phyloP scores from a whole-genome alignment of 2,329 filamentous ascomycete species.

The Fusarium xyrophilum region DNA sequence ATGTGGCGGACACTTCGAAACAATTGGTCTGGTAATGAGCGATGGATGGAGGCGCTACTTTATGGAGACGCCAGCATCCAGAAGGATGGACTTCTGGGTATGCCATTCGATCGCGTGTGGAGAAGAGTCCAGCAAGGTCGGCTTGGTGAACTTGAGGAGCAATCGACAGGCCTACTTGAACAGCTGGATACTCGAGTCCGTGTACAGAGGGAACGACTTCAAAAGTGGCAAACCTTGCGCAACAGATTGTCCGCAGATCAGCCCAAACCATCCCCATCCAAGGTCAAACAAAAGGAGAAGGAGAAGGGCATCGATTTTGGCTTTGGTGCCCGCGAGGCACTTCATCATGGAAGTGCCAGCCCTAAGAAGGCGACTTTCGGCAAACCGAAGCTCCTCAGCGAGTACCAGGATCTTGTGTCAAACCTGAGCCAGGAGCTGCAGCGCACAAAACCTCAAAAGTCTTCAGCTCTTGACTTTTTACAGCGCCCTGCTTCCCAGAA shows the following conservation, averaged over 20 bases:
- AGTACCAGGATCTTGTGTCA: slow-evolving; percentile 55
- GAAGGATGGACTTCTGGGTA: slow-evolving; percentile 69
- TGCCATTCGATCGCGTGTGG: slow-evolving; percentile 76
- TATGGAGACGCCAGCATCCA: slow-evolving; percentile 66
- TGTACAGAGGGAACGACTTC: slow-evolving; percentile 71
- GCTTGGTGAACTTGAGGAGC: slow-evolving; percentile 62
- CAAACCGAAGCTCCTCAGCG: slow-evolving; percentile 43
- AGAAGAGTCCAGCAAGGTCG: slow-evolving; percentile 66
- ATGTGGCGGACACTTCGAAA: slow-evolving; percentile 68
- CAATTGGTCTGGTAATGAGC: slow-evolving; percentile 80
- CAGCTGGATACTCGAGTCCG: slow-evolving; percentile 74
- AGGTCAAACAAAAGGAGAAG: slow-evolving; percentile 32
- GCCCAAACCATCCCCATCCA: slow-evolving; percentile 33
- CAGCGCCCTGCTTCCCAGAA: slow-evolving; percentile 17
- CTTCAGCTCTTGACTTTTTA: slow-evolving; percentile 33
- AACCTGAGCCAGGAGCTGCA: slow-evolving; percentile 53
- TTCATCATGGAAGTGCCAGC: slow-evolving; percentile 52
- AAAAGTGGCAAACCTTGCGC: slow-evolving; percentile 76
- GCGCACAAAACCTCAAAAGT: slow-evolving; percentile 34
- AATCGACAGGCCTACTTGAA: slow-evolving; percentile 64
- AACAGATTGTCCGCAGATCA: slow-evolving; percentile 53
- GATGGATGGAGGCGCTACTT: slow-evolving; percentile 75
- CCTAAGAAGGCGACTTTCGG: slow-evolving; percentile 39
- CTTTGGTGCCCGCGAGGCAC: slow-evolving; percentile 59
- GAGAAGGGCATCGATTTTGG: slow-evolving; percentile 59